Evolutionary conservation across 495 filamentous ascomycete species (phyloP).

Genomic region (Daldinia caldariorum): DNA sequence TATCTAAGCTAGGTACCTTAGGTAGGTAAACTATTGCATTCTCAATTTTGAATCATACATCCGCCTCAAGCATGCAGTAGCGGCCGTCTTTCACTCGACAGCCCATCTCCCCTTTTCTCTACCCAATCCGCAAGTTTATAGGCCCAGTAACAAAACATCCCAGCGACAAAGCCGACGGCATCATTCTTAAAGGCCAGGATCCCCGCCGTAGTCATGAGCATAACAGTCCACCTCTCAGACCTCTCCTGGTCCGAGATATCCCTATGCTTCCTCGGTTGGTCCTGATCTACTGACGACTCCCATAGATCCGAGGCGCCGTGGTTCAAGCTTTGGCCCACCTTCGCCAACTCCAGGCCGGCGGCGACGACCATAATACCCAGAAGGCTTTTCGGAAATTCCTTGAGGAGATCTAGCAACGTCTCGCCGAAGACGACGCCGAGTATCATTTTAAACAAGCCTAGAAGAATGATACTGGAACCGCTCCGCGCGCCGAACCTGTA

Average conservation of each 20-base stretch:
- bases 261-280: conserved; percentile 35
- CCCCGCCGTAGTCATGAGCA: conserved; percentile 84
- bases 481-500: conserved; percentile 90
- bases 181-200: conserved; percentile 90
- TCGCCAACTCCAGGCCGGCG: conserved; percentile 84
- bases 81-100: conserved; percentile 43
- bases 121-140: conserved; percentile 54
- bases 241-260: conserved; percentile 66
- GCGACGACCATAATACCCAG: conserved; percentile 90
- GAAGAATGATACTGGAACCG: conserved; percentile 80
- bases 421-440: conserved; percentile 79
- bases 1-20: too few relatives aligned
- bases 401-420: conserved; percentile 71
- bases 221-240: conserved; percentile 79
- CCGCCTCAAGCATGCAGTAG: conserved; percentile 38
- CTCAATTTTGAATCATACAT: neutral
- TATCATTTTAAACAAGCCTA: conserved; percentile 78
- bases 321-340: conserved; percentile 84
- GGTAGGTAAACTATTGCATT: neutral
- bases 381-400: conserved; percentile 74
- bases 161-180: conserved; percentile 84
- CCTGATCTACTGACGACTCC: conserved; percentile 46
- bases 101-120: conserved; percentile 45
- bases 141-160: conserved; percentile 74
- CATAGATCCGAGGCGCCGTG: conserved; percentile 71